Base-by-base conservation (phyloP, 495 filamentous ascomycete species). In the Usnea hakonensis region DNA sequence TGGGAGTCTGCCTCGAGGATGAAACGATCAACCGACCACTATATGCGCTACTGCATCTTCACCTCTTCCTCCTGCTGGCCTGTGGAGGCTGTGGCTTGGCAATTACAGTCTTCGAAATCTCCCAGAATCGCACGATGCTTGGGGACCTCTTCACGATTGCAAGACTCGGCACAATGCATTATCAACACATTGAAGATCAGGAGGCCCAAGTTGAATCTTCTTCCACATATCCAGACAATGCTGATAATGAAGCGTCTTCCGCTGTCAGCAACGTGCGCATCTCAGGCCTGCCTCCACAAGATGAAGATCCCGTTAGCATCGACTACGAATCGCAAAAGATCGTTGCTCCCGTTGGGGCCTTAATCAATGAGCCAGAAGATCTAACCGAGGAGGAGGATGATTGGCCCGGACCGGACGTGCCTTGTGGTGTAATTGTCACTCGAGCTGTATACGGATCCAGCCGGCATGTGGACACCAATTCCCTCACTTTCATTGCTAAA, bases 71-170 rank as follows among this genome's bases (percentile, higher is more conserved):
- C 33, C 37, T 61, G 0, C 2, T 55, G 5, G 16, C 55, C 17
- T 61, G 28, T 23, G 50, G 59, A 54, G 16, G 19, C 17, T 14
- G 6, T 9, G 26, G 1, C 5, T 35, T 17, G 26, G 35, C 5
- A 1, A 17, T 43, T 32, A 61, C 48, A 2, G 6, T 8, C 0
- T 32, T 30, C 16, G 40, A 54, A 5, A 16, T 44, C 30, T 43
- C 16, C 16, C 36, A 33, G 11, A 55, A 54, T 35, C 35, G 36
- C 14, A 8, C 30, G 16, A 13, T 41, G n/a, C 5, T 61, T 11
- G 23, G 9, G 2, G 36, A 41, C 13, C 59, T 61, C n/a, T 30
- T 61, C 2, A 61, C 26, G 37, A 43, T 61, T 33, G 40, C 40
- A 16, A 26, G 59, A 9, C 44, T 28, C 28, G 2, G 17, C 9